Evolutionary conservation across 1,139 yeast genomes (phyloP).

Genomic region (Meyerozyma sp.): DNA sequence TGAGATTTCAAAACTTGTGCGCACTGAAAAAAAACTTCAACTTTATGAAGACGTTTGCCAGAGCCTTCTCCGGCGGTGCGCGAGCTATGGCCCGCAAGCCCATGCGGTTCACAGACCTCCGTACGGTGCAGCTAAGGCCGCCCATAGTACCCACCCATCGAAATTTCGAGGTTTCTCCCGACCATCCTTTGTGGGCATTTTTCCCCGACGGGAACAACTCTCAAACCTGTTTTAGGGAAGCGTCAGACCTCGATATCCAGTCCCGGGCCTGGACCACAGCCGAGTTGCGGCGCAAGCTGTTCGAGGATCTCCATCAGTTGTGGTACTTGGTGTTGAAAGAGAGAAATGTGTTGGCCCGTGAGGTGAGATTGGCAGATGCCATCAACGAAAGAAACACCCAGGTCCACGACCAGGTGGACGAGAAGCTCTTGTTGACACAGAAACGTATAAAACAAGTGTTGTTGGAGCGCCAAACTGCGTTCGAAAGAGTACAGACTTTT

Average conservation of each 20-base stretch:
- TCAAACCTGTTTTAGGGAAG: conserved; percentile 52
- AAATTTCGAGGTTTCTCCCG: conserved; percentile 68
- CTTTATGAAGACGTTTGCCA: conserved; percentile 12
- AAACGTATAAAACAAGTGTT: conserved; percentile 77
- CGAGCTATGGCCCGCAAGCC: conserved; percentile 13
- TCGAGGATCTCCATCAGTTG: conserved; percentile 83
- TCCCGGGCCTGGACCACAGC: conserved; percentile 86
- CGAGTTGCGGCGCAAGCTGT: conserved; percentile 85
- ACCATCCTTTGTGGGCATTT: conserved; percentile 95
- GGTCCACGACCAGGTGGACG: conserved; percentile 27
- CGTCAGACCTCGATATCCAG: conserved; percentile 48
- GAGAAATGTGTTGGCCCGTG: conserved; percentile 75
- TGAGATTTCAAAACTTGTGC: neutral
- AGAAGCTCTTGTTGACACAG: conserved; percentile 33
- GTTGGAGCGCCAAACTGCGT: conserved; percentile 77
- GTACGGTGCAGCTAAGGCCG: conserved; percentile 50
- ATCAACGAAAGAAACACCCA: conserved; percentile 22
- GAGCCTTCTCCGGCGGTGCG: conserved; percentile 6
- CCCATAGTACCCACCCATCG: conserved; percentile 82
- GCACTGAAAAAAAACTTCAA: conserved; percentile 2
- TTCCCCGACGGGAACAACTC: conserved; percentile 51
- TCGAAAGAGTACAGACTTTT: conserved; percentile 53
- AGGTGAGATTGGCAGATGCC: conserved; percentile 44
- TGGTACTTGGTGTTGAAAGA: conserved; percentile 89
- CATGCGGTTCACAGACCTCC: conserved; percentile 23